Evolutionary conservation across 345 rosid genomes (phyloP).

Genomic region (Odontarrhena argentea): DNA sequence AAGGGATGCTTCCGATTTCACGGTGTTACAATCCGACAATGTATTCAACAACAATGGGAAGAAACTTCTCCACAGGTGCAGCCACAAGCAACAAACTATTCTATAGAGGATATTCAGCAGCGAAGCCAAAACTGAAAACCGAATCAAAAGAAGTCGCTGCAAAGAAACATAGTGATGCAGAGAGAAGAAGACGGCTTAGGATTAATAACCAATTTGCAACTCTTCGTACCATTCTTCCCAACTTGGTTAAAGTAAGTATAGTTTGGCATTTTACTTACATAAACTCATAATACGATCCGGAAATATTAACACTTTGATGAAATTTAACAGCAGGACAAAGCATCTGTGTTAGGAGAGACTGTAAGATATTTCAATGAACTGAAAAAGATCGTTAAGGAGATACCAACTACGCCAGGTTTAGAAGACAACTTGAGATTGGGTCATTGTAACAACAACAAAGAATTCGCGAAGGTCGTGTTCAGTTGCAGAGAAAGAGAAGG

Average conservation of each 20-base stretch:
- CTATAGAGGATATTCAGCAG: conserved; percentile 17
- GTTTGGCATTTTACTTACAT: neutral
- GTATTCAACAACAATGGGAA: conserved; percentile 33
- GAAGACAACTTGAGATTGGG: conserved; percentile 42
- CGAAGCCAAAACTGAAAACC: conserved; percentile 41
- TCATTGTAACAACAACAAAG: conserved; percentile 28
- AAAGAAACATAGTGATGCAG: conserved; percentile 58
- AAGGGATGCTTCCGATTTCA: conserved; percentile 35
- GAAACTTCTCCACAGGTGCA: conserved; percentile 23
- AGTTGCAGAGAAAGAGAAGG: conserved; percentile 53
- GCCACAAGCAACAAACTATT: conserved; percentile 33
- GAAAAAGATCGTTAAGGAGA: conserved; percentile 44
- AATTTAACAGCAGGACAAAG: conserved; percentile 54
- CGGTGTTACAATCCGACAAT: conserved; percentile 33
- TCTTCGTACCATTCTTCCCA: conserved; percentile 56
- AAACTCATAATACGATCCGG: neutral
- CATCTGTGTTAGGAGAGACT: conserved; percentile 54
- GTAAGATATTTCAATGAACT: conserved; percentile 47
- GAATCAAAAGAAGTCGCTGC: conserved; percentile 44
- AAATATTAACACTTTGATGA: conserved; percentile 13
- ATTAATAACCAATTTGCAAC: conserved; percentile 47
- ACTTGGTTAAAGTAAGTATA: conserved; percentile 58
- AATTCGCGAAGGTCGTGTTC: conserved; percentile 47
- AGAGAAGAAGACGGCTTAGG: conserved; percentile 53
- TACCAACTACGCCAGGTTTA: conserved; percentile 29